phyloP scores from a whole-genome alignment of 768 basidiomycete genomes.

The Tulasnella sp. region DNA sequence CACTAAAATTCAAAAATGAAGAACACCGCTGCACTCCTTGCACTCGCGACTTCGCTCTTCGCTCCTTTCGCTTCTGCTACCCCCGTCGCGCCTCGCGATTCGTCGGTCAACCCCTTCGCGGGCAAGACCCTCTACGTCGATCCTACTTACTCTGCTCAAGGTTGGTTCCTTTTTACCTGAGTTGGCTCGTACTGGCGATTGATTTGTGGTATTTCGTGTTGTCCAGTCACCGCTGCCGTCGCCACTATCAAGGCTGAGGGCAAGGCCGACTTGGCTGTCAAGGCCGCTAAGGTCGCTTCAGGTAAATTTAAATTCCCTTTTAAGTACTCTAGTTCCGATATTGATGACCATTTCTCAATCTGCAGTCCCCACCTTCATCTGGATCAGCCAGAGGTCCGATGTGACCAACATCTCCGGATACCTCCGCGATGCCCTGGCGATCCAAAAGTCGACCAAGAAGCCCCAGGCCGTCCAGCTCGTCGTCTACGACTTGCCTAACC shows the following conservation, averaged over 20 bases:
- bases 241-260: neutral
- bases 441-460: neutral
- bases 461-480: constrained; percentile 33
- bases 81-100: neutral
- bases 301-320: too few relatives aligned
- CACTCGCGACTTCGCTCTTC: neutral
- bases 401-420: neutral
- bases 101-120: neutral
- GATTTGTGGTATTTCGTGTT: neutral
- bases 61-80: neutral
- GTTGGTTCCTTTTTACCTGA: neutral
- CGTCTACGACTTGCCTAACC: constrained; percentile 34
- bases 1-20: neutral
- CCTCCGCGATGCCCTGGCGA: neutral
- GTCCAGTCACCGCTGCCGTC: neutral
- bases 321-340: too few relatives aligned
- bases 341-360: neutral
- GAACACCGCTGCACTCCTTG: neutral
- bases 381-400: constrained; percentile 9
- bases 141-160: neutral
- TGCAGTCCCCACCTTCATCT: constrained; percentile 13
- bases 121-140: neutral
- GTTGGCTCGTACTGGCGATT: neutral
- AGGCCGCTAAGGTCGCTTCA: constrained; percentile 2
- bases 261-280: neutral